A percentile compares a stretch with the other conserved stretches of the same genome.
phyloP scores from a whole-genome alignment of 768 basidiomycete species.

The Russula olivacea region DNA sequence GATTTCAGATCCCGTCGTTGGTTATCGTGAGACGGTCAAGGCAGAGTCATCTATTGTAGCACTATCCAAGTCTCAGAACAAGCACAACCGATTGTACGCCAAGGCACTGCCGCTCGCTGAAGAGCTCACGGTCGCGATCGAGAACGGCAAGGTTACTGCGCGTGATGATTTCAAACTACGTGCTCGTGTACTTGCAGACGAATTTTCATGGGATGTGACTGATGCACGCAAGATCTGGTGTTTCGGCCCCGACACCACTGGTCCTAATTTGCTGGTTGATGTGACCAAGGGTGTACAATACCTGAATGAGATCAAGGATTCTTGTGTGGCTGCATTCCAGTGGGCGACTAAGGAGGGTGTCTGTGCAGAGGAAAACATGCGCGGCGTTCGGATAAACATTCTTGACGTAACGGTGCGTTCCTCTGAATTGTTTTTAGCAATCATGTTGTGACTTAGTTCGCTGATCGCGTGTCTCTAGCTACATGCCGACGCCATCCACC shows the following conservation, averaged over 20 bases:
- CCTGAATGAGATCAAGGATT: constrained; percentile 99
- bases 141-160: constrained; percentile 72
- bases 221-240: constrained; percentile 99
- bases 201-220: constrained; percentile 97
- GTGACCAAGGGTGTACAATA: constrained; percentile 99
- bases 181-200: constrained; percentile 93
- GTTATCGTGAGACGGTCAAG: constrained; percentile 96
- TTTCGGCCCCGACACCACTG: constrained; percentile 98
- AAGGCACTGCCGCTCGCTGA: constrained; percentile 93
- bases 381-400: constrained; percentile 94
- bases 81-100: constrained; percentile 97
- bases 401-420: constrained; percentile 84
- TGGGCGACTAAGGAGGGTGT: constrained; percentile 99
- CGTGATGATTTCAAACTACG: constrained; percentile 98
- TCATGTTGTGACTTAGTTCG: neutral
- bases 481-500: constrained; percentile 98
- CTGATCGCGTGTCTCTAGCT: constrained; percentile 45
- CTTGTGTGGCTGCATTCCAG: constrained; percentile 97
- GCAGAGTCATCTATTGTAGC: constrained; percentile 93
- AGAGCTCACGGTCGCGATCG: constrained; percentile 90
- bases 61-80: constrained; percentile 99
- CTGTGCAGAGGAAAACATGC: constrained; percentile 96
- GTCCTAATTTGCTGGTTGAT: constrained; percentile 95
- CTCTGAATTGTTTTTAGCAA: neutral
- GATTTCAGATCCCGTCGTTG: constrained; percentile 96